Evolutionary conservation across 176 grass and related monocot genomes (phyloP), one percentile per base, ranked within the genome.

Genomic region (Puya raimondii): DNA sequence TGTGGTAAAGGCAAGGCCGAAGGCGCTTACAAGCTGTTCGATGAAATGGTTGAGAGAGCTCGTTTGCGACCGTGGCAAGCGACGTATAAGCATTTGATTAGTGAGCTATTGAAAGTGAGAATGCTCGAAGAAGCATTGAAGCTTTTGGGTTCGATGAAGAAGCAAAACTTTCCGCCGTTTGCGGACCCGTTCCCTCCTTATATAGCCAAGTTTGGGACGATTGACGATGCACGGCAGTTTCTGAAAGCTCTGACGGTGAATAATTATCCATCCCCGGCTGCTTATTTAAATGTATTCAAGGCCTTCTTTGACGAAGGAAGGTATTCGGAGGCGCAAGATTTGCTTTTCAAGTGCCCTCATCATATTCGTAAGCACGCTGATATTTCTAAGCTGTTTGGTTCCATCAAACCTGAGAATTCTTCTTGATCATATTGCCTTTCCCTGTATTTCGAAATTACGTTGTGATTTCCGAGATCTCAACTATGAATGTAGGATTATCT

Each of bases 221-320:
- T 75, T 82, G 84, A 93, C 51, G 94, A 93, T 78, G 94, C 87
- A 20, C 85, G 67, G 61, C 66, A 84, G 4, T 87, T 99, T 76
- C 68, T 93, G 12, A 93, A 93, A 85, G 84, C 68, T 66, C 63
- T 99, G 48, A 77, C 89, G 2, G 56, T 29, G 54, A 80, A 78
- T 47, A 65, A 71, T 27, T 79, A 58, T 47, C 94, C 94, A 15
- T 72, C 72, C 8, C 16, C 64, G 66, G 21, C 69, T 52, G 70
- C 69, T 64, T 99, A 99, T 51, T 42, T 90, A 53, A 54, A 88
- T 64, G 27, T 93, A 59, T 90, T 99, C 69, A 75, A 88, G 53
- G 84, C 78, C n/a, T 90, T 93, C 67, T 88, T 99, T 72, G 64
- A 51, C 7, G 89, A 93, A 82, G 80, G 78, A 48, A 93, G 89